Evolutionary conservation across 2,329 filamentous ascomycete genomes (phyloP), one percentile per base, ranked within the genome.

Genomic region (Pseudogymnoascus sp.): DNA sequence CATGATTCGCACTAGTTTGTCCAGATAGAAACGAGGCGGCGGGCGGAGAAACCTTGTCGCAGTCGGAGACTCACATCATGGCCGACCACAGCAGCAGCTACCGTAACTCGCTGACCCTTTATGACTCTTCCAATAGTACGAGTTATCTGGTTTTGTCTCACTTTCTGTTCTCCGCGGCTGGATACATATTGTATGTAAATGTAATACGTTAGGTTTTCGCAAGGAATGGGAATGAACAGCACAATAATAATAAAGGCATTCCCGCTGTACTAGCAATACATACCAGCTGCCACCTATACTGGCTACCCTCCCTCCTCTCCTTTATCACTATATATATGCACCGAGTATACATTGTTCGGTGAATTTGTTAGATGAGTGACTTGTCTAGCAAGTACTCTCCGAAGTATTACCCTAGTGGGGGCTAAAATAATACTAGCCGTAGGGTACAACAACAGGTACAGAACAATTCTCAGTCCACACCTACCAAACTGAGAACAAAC

Each of bases 361-460:
- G 26, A 28, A 28, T 42, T 42, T 13, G 10, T 21, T 21, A 44
- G 38, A 44, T 21, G 50, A 57, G 50, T 33, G 50, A 57, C 50
- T 33, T n/a, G n/a, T 19, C 3, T 10, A 13, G 28, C 11, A 57
- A 33, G 50, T 57, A 57, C 50, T 57, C 50, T 7, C 10, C 50
- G 11, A 57, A 33, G 28, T 57, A 57, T 13, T 57, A 19, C 26
- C n/a, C 50, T 57, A 57, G 26, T 33, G 28, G 6, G 13, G 11
- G 9, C 50, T 57, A 21, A 33, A 57, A 21, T 13, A 57, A 57
- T 4, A 33, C 50, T 57, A 57, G 28, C 28, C 6, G 17, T 33
- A 57, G 50, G 50, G 28, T 57, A 57, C 50, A 57, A 57, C 50
- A 57, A 57, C 47, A 57, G 47, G 47, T 57, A 57, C 47, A 6